These are phyloP conservation scores for Alternaria viburni DNA, from an alignment of 2,329 filamentous ascomycete species.

Conservation along the genomic window DNA sequence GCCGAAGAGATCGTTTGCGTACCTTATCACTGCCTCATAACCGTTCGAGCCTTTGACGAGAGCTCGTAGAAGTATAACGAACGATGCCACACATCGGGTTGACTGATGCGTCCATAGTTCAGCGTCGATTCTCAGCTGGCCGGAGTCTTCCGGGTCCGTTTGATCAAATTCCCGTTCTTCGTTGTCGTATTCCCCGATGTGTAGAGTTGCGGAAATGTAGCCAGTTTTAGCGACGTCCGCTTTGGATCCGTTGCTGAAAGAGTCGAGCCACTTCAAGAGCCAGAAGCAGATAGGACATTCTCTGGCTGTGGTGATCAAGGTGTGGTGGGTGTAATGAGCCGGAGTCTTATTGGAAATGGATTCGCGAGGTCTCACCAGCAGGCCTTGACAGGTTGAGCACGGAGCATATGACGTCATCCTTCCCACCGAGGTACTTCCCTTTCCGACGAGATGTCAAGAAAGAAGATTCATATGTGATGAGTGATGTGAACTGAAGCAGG, in stretches of 20 bases:
- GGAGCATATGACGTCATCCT: background rate
- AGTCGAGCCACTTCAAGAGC: background rate
- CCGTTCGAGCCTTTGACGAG: background rate
- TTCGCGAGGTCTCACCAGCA: background rate
- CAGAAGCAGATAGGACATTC: background rate
- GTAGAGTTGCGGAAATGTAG: rapidly evolving
- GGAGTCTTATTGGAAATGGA: background rate
- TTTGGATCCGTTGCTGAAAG: background rate
- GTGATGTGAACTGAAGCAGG: too few species aligned
- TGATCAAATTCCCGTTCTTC: background rate
- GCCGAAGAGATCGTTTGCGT: background rate
- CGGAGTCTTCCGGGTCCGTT: background rate
- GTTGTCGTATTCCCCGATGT: rapidly evolving
- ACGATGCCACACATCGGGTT: rapidly evolving
- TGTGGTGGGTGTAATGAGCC: background rate
- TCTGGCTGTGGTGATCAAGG: rapidly evolving
- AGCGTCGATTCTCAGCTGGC: rapidly evolving
- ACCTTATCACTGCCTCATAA: background rate
- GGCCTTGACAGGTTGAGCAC: background rate
- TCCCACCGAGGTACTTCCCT: background rate
- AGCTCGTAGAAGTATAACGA: background rate
- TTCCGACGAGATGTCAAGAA: too few species aligned
- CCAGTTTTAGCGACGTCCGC: background rate
- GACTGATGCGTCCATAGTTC: rapidly evolving
- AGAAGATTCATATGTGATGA: too few species aligned